Conservation (phyloP, 1,139 yeast species). For the Blastobotrys malaysiensis region DNA sequence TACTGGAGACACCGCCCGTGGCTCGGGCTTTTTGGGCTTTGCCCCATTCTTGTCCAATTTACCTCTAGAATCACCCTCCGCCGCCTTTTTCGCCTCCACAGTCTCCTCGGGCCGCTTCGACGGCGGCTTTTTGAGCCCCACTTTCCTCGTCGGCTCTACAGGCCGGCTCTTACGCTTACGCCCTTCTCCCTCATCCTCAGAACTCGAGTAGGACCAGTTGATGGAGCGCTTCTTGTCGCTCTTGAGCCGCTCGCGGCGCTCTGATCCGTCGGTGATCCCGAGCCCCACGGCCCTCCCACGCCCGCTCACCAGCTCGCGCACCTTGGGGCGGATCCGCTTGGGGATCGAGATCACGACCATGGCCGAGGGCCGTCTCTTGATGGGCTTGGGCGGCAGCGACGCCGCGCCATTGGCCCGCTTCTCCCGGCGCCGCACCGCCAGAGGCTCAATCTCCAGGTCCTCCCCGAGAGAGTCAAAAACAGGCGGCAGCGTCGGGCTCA, state of each 20-base stretch:
- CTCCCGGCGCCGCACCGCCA: slow-evolving; percentile 2
- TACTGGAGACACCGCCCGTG: no score
- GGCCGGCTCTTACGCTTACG: background rate
- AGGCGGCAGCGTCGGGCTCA: slow-evolving; percentile 33
- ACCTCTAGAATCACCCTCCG: no score
- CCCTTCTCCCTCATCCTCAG: background rate
- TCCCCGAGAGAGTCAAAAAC: slow-evolving; percentile 19
- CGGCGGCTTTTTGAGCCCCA: background rate
- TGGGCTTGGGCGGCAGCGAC: slow-evolving; percentile 10
- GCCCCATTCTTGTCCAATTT: background rate
- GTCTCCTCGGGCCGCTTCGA: background rate
- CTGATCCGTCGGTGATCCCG: slow-evolving; percentile 7
- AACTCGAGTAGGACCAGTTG: background rate
- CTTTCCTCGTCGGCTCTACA: background rate
- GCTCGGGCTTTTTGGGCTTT: background rate
- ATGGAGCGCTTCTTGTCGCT: background rate
- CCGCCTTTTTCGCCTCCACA: background rate
- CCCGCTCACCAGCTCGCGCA: background rate
- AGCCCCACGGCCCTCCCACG: slow-evolving; percentile 3
- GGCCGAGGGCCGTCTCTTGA: slow-evolving; percentile 13
- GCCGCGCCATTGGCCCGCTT: slow-evolving; percentile 6
- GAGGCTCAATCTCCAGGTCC: slow-evolving; percentile 6
- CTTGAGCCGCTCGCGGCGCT: slow-evolving; percentile 2
- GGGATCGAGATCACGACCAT: slow-evolving; percentile 18
- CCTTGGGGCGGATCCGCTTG: background rate